Base-by-base conservation (phyloP, 2,329 filamentous ascomycete species). In the Monosporascus sp. region DNA sequence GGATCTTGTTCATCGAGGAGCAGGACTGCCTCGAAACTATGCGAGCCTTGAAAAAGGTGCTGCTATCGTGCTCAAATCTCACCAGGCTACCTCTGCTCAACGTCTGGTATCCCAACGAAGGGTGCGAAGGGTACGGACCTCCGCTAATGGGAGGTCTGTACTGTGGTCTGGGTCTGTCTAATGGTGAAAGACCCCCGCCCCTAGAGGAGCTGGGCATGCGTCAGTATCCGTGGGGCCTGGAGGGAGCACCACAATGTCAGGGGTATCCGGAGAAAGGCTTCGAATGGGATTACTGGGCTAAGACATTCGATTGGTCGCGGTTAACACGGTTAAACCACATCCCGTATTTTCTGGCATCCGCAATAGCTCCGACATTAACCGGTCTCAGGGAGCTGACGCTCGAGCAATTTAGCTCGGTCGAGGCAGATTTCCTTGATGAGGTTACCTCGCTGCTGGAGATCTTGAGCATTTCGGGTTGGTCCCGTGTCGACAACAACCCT, bases 181-280 rank as follows among this genome's bases (percentile, higher is more conserved):
- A 44, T 4, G 41, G 27, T 14, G n/a, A 50, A n/a, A 50, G n/a
- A 22, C 49, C 49, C 18, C n/a, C n/a, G 15, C 25, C 24, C 9
- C 15, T 50, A 15, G 41, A 46, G 36, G 49, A 50, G 24, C 38
- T 44, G 6, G 48, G 37, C 37, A 27, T 42, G 6, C 6, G 17
- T 27, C 1, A 14, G 0, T 42, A 34, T 39, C 48, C 48, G 22
- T 50, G 37, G 48, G 48, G 22, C 38, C 1, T n/a, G 11, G 37
- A 42, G 7, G 20, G 37, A 25, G 22, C 6, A 17, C 24, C 31
- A 17, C 15, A n/a, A 8, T 7, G n/a, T 44, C 8, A 9, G 24
- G 48, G 37, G 8, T 50, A 50, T 50, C 48, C 48, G 15, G 48
- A 50, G 24, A 41, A 44, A 11, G 48, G 48, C 22, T 27, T 27